Percentiles rank a stretch among this genome's conserved stretches.
Evolutionary conservation across 768 basidiomycete species (phyloP).

Genomic region (Lepiota venenata): DNA sequence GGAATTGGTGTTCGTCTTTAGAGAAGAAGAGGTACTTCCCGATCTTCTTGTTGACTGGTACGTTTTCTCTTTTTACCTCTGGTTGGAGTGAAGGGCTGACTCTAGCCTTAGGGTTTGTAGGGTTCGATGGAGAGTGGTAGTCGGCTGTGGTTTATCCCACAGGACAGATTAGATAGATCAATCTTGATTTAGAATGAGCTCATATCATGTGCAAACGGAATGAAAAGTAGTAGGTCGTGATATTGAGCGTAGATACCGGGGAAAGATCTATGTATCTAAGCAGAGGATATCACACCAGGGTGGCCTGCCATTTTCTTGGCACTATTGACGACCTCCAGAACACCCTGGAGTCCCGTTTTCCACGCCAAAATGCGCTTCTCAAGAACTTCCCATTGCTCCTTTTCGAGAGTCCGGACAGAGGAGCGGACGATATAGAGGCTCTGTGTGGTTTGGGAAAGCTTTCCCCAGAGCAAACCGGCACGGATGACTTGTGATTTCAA

Average conservation of each 20-base stretch:
- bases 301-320: constrained; percentile 46
- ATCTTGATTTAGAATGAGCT: not conserved
- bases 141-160: not conserved
- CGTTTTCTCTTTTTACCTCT: constrained; percentile 19
- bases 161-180: not conserved
- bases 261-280: constrained; percentile 15
- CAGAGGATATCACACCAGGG: constrained; percentile 20
- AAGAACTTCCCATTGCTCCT: constrained; percentile 75
- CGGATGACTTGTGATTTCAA: constrained; percentile 60
- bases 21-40: constrained; percentile 88
- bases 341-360: constrained; percentile 67
- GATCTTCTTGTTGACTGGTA: constrained; percentile 73
- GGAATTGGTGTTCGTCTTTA: constrained; percentile 86
- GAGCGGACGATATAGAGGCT: constrained; percentile 71
- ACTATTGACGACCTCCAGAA: constrained; percentile 65
- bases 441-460: constrained; percentile 78
- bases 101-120: constrained; percentile 59
- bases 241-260: not conserved
- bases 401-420: constrained; percentile 71
- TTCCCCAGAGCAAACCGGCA: constrained; percentile 72
- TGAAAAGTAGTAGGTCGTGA: no score
- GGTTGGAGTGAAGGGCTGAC: constrained; percentile 3
- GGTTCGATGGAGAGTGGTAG: constrained; percentile 87
- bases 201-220: no score
- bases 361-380: constrained; percentile 74